Evolutionary conservation across 1,284 basidiomycete species (phyloP).

Genomic region (Golubevia sp.): DNA sequence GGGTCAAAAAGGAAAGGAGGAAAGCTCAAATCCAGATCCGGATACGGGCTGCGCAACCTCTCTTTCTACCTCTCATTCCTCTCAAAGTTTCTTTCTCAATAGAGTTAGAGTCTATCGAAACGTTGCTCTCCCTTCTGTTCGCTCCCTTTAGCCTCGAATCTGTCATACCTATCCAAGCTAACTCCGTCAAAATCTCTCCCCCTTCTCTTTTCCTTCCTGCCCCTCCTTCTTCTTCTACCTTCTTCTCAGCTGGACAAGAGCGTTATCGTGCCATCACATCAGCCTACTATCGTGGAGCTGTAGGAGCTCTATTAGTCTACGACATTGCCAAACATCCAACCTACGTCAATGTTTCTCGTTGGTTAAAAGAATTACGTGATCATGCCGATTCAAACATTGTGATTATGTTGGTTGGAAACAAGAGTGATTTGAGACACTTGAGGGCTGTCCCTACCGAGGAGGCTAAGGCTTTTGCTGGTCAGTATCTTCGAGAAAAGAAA

Average conservation of each 20-base stretch:
- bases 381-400: slow-evolving; percentile 65
- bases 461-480: slow-evolving; percentile 59
- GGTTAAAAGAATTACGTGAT: slow-evolving; percentile 93
- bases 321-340: slow-evolving; percentile 78
- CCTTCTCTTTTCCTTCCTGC: too few relatives aligned
- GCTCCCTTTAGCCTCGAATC: too few relatives aligned
- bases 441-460: slow-evolving; percentile 89
- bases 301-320: slow-evolving; percentile 68
- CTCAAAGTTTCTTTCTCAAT: too few relatives aligned
- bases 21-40: too few relatives aligned
- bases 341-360: slow-evolving; percentile 92
- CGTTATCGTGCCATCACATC: slow-evolving; percentile 98
- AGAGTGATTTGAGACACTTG: slow-evolving; percentile 97
- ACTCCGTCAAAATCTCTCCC: too few relatives aligned
- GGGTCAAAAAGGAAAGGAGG: too few relatives aligned
- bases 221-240: too few relatives aligned
- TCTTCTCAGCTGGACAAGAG: slow-evolving; percentile 87
- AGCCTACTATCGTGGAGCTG: slow-evolving; percentile 97
- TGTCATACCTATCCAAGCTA: too few relatives aligned
- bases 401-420: slow-evolving; percentile 69
- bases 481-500: slow-evolving; percentile 7
- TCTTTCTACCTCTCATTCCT: too few relatives aligned
- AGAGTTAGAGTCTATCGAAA: too few relatives aligned
- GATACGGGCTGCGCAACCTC: too few relatives aligned
- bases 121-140: too few relatives aligned